These are phyloP conservation scores for Fonsecaea multimorphosa DNA, from an alignment of 2,329 filamentous ascomycete species.

Conservation along the genomic window DNA sequence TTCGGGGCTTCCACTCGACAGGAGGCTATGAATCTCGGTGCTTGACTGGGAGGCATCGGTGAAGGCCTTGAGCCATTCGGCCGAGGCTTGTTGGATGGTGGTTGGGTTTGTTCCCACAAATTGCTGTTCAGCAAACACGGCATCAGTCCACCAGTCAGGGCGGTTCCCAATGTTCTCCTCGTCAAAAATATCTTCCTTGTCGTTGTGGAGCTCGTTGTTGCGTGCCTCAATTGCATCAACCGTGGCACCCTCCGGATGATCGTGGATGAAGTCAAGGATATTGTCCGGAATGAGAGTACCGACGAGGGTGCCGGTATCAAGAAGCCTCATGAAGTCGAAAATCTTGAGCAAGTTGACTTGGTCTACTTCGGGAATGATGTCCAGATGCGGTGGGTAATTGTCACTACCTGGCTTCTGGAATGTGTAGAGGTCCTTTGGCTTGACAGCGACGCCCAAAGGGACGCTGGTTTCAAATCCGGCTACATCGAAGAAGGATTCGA, in stretches of 20 bases:
- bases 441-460: slow-evolving; percentile 7
- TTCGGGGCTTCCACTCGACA: slow-evolving; percentile 39
- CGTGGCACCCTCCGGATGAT: slow-evolving; percentile 25
- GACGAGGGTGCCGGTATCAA: slow-evolving; percentile 26
- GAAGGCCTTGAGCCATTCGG: slow-evolving; percentile 46
- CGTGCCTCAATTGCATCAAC: slow-evolving; percentile 39
- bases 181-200: slow-evolving; percentile 46
- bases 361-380: slow-evolving; percentile 27
- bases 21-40: slow-evolving; percentile 45
- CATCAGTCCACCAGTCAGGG: slow-evolving; percentile 53
- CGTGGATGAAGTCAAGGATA: slow-evolving; percentile 18
- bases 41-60: slow-evolving; percentile 45
- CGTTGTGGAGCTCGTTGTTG: slow-evolving; percentile 47
- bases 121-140: slow-evolving; percentile 54
- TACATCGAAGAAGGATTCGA: slow-evolving; percentile 22
- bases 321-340: slow-evolving; percentile 20
- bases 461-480: slow-evolving; percentile 23
- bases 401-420: slow-evolving; percentile 25
- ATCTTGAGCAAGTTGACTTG: slow-evolving; percentile 23
- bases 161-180: slow-evolving; percentile 42
- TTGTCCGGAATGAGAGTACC: slow-evolving; percentile 20
- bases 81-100: slow-evolving; percentile 53
- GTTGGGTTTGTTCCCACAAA: slow-evolving; percentile 55
- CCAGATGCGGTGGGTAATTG: slow-evolving; percentile 34
- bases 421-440: slow-evolving; percentile 25